Base-by-base conservation (phyloP, 768 basidiomycete genomes). In the Mycena galericulata region DNA sequence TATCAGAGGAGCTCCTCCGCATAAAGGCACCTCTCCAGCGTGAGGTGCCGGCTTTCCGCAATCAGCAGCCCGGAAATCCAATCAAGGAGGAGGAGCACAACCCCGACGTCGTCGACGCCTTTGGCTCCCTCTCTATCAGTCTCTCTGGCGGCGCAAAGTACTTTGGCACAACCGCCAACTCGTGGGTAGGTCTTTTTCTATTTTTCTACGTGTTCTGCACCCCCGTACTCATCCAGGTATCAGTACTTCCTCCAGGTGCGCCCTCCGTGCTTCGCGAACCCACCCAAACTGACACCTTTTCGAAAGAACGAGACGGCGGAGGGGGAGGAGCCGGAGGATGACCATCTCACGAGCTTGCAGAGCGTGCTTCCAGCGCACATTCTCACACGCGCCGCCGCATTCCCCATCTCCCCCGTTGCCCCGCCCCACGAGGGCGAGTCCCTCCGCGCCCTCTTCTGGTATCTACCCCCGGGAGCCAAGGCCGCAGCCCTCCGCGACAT, bases 1-100 rank as follows among this genome's bases (percentile, higher is more conserved):
- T 95, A 1, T 71, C 87, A 14, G 92, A 94, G 0, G 93, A 95
- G 8, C 85, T 93, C 30, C 81, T 95, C 15, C 85, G 87, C 64
- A 85, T 95, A 72, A 95, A 95, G 72, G 90, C 90, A 0, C 93
- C 93, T 5, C 78, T 94, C 1, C 92, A 94, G 69, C 81, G 92
- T 41, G 92, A 94, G 68, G 81, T 80, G n/a, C 80, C 80, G 18
- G 72, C 77, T 30, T 79, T 79, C 46, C 81, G 86, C 59, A 87
- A 85, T 46, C 45, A 79, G 20, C 69, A 75, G 29, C 68, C 74
- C 45, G 77, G 74, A 26, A 72, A n/a, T n/a, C 12, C 80, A 14
- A 71, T 84, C 50, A 91, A 91, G 65, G 90, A 92, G 74, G 90
- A 91, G 69, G 90, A 90, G 62, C 80, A 78, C 65, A 86, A 87